These are phyloP conservation scores for Linnemannia schmuckeri DNA, from an alignment of 192 early-diverging fungal genomes.

Conservation along the genomic window DNA sequence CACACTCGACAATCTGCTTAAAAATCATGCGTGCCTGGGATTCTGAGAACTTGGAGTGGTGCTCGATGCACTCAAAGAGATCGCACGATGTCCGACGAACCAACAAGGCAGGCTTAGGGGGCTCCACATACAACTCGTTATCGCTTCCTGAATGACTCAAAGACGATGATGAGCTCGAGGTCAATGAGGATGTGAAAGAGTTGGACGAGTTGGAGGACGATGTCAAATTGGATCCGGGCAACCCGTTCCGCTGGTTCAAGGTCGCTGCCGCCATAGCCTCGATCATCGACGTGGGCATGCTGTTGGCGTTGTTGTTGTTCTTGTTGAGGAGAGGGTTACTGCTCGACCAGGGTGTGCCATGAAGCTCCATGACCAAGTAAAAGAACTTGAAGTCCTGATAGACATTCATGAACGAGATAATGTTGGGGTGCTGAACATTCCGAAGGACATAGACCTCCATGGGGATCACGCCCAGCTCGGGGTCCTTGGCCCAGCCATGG, in stretches of 20 bases:
- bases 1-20: slow-evolving; percentile 67
- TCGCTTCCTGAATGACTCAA: slow-evolving; percentile 34
- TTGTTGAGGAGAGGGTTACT: slow-evolving; percentile 50
- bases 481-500: slow-evolving; percentile 66
- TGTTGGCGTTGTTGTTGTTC: slow-evolving; percentile 5
- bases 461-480: slow-evolving; percentile 67
- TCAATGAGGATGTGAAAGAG: slow-evolving; percentile 8
- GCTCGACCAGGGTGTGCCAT: slow-evolving; percentile 70
- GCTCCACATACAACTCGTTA: slow-evolving; percentile 28
- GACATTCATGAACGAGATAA: slow-evolving; percentile 67
- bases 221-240: slow-evolving; percentile 21
- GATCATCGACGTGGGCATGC: slow-evolving; percentile 29
- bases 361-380: slow-evolving; percentile 78
- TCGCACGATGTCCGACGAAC: slow-evolving; percentile 70
- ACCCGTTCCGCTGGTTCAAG: slow-evolving; percentile 17
- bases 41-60: slow-evolving; percentile 68
- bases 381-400: slow-evolving; percentile 68
- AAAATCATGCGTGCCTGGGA: slow-evolving; percentile 68
- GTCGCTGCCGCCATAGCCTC: slow-evolving; percentile 50
- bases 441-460: slow-evolving; percentile 74
- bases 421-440: slow-evolving; percentile 67
- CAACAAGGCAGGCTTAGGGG: slow-evolving; percentile 53
- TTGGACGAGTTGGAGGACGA: slow-evolving; percentile 6
- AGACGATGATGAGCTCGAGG: slow-evolving; percentile 20
- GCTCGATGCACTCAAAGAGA: slow-evolving; percentile 77